Percentiles rank a stretch among this genome's conserved stretches.
phyloP scores from a whole-genome alignment of 352 stramenopile genomes.

The Pythium sp. region DNA sequence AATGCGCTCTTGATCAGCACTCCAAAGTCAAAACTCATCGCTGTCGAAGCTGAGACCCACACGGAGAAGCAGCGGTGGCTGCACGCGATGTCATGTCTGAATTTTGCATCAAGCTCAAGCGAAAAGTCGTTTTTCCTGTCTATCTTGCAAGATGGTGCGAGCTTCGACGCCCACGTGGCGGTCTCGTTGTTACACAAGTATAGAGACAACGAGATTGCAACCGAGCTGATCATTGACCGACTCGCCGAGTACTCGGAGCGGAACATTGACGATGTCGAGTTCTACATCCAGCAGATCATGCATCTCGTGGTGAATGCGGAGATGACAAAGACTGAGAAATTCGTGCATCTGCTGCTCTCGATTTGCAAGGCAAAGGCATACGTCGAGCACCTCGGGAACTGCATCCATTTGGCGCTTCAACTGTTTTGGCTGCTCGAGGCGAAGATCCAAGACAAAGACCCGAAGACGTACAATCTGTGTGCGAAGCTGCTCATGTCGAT shows the following conservation, averaged over 20 bases:
- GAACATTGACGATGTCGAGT: conserved; percentile 78
- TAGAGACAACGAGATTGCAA: conserved; percentile 59
- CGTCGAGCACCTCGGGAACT: conserved; percentile 76
- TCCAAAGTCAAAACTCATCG: conserved; percentile 67
- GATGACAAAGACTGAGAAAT: conserved; percentile 56
- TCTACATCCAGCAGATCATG: conserved; percentile 82
- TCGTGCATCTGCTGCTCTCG: conserved; percentile 69
- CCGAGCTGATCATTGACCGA: conserved; percentile 63
- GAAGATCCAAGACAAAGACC: conserved; percentile 69
- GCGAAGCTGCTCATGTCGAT: conserved; percentile 82
- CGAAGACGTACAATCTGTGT: conserved; percentile 74
- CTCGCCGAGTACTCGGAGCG: conserved; percentile 57
- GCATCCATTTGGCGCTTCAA: conserved; percentile 71
- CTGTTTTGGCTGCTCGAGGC: conserved; percentile 77
- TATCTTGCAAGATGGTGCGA: conserved; percentile 45
- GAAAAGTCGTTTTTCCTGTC: conserved; percentile 58
- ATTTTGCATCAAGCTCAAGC: conserved; percentile 43
- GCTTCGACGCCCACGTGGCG: conserved; percentile 66
- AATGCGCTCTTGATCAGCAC: conserved; percentile 69
- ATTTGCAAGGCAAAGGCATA: conserved; percentile 78
- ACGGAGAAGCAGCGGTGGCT: conserved; percentile 79
- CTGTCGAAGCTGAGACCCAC: conserved; percentile 63
- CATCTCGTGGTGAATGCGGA: conserved; percentile 69
- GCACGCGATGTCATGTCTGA: conserved; percentile 65
- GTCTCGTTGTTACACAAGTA: conserved; percentile 72